phyloP scores from a whole-genome alignment of 2,329 filamentous ascomycete genomes.

The Leptoxyphium fumago region DNA sequence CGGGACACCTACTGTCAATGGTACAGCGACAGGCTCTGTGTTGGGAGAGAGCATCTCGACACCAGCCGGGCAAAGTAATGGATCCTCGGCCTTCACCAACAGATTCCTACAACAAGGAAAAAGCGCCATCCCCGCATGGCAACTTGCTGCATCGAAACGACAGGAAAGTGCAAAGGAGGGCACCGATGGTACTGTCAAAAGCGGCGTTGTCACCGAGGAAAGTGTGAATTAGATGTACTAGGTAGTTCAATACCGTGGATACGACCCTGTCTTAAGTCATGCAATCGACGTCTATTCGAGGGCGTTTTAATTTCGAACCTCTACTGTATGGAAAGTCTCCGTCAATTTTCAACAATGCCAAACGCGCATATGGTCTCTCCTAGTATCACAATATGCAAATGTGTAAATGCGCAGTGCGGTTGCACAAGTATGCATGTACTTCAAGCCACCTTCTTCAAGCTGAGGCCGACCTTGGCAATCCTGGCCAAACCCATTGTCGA shows the following conservation, averaged over 20 bases:
- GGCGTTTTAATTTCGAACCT: too few relatives aligned
- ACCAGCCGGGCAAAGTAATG: conserved; percentile 4
- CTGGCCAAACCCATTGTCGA: conserved; percentile 11
- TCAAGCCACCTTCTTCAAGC: conserved; percentile 6
- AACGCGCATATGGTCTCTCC: too few relatives aligned
- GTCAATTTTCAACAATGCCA: too few relatives aligned
- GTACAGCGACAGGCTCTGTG: conserved; percentile 6
- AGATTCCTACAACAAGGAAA: conserved; percentile 12
- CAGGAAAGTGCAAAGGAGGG: conserved; percentile 32
- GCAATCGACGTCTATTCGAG: too few relatives aligned
- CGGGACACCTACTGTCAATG: conserved; percentile 7
- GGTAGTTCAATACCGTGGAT: too few relatives aligned
- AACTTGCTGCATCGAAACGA: conserved; percentile 36
- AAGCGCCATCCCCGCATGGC: conserved; percentile 39
- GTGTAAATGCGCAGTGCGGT: too few relatives aligned
- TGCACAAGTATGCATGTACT: too few relatives aligned
- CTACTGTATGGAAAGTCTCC: too few relatives aligned
- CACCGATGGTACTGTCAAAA: conserved; percentile 4
- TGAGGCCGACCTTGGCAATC: conserved; percentile 15
- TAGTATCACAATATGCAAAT: too few relatives aligned
- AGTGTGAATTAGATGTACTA: not conserved
- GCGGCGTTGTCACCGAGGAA: not conserved
- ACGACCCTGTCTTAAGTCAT: too few relatives aligned
- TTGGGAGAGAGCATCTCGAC: conserved; percentile 7
- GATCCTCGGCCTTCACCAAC: conserved; percentile 1